These are phyloP conservation scores for Coemansia sp. DNA, from an alignment of 192 early-diverging fungal genomes.

Conservation along the genomic window DNA sequence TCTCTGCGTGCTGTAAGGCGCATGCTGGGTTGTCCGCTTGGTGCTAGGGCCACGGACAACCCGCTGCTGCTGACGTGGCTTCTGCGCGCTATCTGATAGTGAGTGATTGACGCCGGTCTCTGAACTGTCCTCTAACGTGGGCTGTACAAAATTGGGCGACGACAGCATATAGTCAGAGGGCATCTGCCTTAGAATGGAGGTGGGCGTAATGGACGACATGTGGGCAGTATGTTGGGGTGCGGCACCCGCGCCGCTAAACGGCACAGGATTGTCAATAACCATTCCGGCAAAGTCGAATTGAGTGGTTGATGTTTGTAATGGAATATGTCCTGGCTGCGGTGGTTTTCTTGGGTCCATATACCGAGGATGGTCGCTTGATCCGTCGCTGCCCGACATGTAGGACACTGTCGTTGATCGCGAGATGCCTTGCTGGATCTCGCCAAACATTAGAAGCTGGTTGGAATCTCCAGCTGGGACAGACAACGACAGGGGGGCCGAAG, in stretches of 20 bases:
- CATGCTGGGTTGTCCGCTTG: constrained; percentile 20
- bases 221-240: neutral
- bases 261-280: constrained; percentile 19
- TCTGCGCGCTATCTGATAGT: neutral
- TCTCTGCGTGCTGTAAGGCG: constrained; percentile 32
- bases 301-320: constrained; percentile 2
- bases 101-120: neutral
- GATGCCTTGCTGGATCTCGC: constrained; percentile 4
- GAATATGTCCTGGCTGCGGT: neutral
- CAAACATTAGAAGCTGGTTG: constrained; percentile 12
- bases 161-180: constrained; percentile 18
- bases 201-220: neutral
- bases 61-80: constrained; percentile 15
- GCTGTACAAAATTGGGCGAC: constrained; percentile 1
- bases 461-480: constrained; percentile 14
- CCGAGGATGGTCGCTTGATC: neutral
- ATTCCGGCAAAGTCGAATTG: constrained; percentile 43
- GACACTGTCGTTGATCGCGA: constrained; percentile 14
- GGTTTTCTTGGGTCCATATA: neutral
- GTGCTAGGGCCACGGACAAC: constrained; percentile 31
- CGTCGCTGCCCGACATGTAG: constrained; percentile 6
- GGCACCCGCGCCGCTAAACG: neutral
- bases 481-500: neutral
- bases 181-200: constrained; percentile 28
- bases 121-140: neutral